Base-by-base conservation (phyloP, 345 rosid species). In the Euphorbia lathyris region DNA sequence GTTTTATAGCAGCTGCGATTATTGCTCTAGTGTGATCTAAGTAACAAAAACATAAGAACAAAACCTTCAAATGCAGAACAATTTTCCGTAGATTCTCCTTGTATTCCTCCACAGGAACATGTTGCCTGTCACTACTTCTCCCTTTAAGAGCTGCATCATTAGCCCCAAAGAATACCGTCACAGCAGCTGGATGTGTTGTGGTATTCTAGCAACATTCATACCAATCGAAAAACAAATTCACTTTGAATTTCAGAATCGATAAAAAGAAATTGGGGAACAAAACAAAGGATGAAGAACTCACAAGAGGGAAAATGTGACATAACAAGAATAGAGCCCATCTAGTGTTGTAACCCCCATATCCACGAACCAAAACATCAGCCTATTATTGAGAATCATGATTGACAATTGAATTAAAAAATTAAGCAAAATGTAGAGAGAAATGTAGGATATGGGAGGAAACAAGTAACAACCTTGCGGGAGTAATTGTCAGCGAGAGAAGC, bases 261-360 rank as follows among this genome's bases (percentile, higher is more conserved):
- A n/a, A n/a, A n/a, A n/a, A n/a, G n/a, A n/a, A n/a, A n/a, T n/a
- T n/a, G 14, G 19, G 16, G 11, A 55, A 42, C 50, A 27, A 42
- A 11, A 22, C n/a, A n/a, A 0, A 48, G 40, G 29, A 47, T 12
- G 9, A 29, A 45, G 3, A 43, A 50, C 78, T 65, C 72, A 88
- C 97, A 74, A 78, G 82, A 75, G 93, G 91, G 81, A 93, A 90
- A 55, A 88, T 70, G 76, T 85, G 89, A 58, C 79, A 82, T 48
- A 93, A 80, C 88, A 93, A 82, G 84, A 90, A 90, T 76, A 93
- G 77, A 66, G 97, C 97, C 98, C 95, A 90, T 83, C 93, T 76
- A 57, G 95, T 89, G 80, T 87, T 94, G 90, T 94, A 94, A 29
- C 97, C 98, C 51, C 89, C 86, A 75, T 94, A 94, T 29, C 98